phyloP scores from a whole-genome alignment of 495 filamentous ascomycete genomes.

The Aspergillus affinis region DNA sequence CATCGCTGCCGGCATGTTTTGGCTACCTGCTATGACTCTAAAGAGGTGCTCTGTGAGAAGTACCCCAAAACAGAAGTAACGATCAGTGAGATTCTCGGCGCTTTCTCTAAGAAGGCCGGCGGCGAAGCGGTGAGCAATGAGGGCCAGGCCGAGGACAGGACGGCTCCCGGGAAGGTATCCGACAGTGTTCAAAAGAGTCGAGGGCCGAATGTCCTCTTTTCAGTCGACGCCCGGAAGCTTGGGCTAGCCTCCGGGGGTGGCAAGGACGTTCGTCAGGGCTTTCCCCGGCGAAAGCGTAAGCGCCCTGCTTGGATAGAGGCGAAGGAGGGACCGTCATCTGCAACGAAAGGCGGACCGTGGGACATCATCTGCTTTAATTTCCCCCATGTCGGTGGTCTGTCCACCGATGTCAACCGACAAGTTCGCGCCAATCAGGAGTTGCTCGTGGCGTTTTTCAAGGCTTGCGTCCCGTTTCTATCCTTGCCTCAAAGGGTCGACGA shows the following conservation, averaged over 20 bases:
- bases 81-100: conserved; percentile 50
- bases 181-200: conserved; percentile 3
- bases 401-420: conserved; percentile 90
- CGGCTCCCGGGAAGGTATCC: background rate
- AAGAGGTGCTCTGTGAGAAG: conserved; percentile 57
- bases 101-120: conserved; percentile 1
- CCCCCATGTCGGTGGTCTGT: conserved; percentile 89
- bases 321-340: conserved; percentile 9
- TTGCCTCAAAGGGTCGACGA: conserved; percentile 31
- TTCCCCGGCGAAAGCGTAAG: conserved; percentile 28
- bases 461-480: conserved; percentile 51
- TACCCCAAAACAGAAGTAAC: conserved; percentile 73
- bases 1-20: conserved; percentile 67
- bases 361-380: conserved; percentile 92
- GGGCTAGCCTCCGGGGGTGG: conserved; percentile 41
- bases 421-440: conserved; percentile 90
- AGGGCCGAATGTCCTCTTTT: conserved; percentile 57
- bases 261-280: conserved; percentile 42
- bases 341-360: conserved; percentile 47
- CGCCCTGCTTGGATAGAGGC: conserved; percentile 33
- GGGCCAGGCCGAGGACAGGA: background rate
- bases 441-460: conserved; percentile 77
- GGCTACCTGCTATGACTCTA: conserved; percentile 62
- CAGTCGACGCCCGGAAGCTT: conserved; percentile 73
- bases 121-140: background rate